These are phyloP conservation scores for Crithidia acanthocephali DNA, from an alignment of 208 protist species.

Conservation along the genomic window DNA sequence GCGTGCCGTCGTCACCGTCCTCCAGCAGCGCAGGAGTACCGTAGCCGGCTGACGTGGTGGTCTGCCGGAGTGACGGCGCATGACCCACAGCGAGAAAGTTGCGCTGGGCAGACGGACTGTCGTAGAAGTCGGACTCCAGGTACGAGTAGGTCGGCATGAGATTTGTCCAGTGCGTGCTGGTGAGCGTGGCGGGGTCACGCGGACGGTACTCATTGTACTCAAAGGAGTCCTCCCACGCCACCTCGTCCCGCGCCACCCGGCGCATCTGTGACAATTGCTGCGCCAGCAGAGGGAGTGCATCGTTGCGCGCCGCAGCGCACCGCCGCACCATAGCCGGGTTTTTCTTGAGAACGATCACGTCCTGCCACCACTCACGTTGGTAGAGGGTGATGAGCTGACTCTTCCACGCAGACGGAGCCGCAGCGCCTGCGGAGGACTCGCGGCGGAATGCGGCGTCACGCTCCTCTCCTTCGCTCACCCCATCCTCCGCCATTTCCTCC, in stretches of 20 bases:
- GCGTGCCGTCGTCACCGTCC: neutral
- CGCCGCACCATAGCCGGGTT: slow-evolving; percentile 22
- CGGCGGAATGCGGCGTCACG: neutral
- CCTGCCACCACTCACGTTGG: slow-evolving; percentile 36
- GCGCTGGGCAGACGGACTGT: slow-evolving; percentile 9
- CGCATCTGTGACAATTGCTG: neutral
- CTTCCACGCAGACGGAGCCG: slow-evolving; percentile 2
- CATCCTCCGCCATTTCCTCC: neutral
- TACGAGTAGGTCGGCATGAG: slow-evolving; percentile 75
- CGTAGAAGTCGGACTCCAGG: slow-evolving; percentile 74
- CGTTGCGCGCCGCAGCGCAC: slow-evolving; percentile 1
- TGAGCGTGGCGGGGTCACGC: slow-evolving; percentile 32
- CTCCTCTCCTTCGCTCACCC: neutral
- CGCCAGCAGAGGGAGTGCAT: neutral
- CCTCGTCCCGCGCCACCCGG: neutral
- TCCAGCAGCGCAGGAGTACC: neutral
- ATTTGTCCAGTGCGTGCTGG: slow-evolving; percentile 77
- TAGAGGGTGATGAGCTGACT: slow-evolving; percentile 12
- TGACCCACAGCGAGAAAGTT: slow-evolving; percentile 80
- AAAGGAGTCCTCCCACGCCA: slow-evolving; percentile 77
- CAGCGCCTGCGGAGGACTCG: neutral
- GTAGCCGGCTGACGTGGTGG: slow-evolving; percentile 12
- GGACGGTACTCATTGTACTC: slow-evolving; percentile 86
- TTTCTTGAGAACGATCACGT: slow-evolving; percentile 71
- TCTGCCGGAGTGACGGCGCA: slow-evolving; percentile 19